Evolutionary conservation across 176 grass and related monocot species (phyloP).

Genomic region (Melocanna baccifera): DNA sequence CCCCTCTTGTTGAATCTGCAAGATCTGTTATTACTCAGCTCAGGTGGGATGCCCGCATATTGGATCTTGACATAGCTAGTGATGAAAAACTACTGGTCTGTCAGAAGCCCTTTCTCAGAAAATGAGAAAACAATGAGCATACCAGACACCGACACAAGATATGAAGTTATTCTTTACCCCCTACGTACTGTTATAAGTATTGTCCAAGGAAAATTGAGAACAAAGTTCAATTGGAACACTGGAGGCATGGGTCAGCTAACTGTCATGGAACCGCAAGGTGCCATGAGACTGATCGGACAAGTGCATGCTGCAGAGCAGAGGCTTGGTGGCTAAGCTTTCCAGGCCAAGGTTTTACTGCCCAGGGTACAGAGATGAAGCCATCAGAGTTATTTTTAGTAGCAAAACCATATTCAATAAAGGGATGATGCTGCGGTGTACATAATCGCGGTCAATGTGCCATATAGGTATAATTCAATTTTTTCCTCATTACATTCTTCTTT

Average conservation of each 20-base stretch:
- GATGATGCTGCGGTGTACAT: slow-evolving; percentile 58
- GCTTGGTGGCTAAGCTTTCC: slow-evolving; percentile 55
- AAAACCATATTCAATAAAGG: slow-evolving; percentile 50
- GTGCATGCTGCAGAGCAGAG: slow-evolving; percentile 36
- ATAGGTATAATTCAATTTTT: slow-evolving; percentile 56
- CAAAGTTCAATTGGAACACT: slow-evolving; percentile 22
- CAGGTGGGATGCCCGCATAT: slow-evolving; percentile 82
- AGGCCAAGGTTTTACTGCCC: slow-evolving; percentile 38
- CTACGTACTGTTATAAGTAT: slow-evolving; percentile 27
- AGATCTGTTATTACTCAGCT: slow-evolving; percentile 76
- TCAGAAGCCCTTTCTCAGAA: slow-evolving; percentile 89
- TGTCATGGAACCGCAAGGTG: slow-evolving; percentile 63
- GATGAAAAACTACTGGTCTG: slow-evolving; percentile 91
- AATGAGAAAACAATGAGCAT: slow-evolving; percentile 71
- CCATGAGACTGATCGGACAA: slow-evolving; percentile 48
- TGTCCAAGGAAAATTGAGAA: slow-evolving; percentile 20
- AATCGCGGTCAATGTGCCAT: slow-evolving; percentile 43
- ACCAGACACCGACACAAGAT: slow-evolving; percentile 37
- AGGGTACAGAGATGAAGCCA: slow-evolving; percentile 30
- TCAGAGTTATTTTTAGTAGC: slow-evolving; percentile 35
- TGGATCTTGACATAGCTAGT: slow-evolving; percentile 81
- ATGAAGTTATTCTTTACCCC: slow-evolving; percentile 40
- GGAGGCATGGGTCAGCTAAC: slow-evolving; percentile 31
- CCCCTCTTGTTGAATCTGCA: slow-evolving; percentile 71
- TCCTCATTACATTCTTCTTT: slow-evolving; percentile 19